Conservation (phyloP, 768 basidiomycete species). For the Obba rivulosa region DNA sequence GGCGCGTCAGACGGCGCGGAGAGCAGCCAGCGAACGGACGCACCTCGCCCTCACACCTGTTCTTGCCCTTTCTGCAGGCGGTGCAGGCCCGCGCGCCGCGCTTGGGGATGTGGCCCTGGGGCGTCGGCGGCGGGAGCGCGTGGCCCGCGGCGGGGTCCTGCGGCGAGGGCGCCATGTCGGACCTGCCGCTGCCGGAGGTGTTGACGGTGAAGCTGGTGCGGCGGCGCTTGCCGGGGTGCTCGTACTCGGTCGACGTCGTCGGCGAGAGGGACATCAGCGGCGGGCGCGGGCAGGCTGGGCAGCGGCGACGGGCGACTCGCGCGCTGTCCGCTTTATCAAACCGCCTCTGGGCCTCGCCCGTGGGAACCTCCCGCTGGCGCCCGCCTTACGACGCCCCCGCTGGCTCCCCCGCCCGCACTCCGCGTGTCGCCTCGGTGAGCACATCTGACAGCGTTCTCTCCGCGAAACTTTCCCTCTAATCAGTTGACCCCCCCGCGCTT, state of each 20-base stretch:
- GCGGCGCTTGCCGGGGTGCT: slow-evolving; percentile 19
- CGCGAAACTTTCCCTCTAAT: no score
- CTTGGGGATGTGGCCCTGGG: slow-evolving; percentile 71
- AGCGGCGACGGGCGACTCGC: not conserved
- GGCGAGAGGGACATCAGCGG: slow-evolving; percentile 24
- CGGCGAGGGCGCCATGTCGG: slow-evolving; percentile 15
- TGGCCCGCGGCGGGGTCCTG: slow-evolving; percentile 9
- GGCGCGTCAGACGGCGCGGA: slow-evolving; percentile 35
- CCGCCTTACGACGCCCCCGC: no score
- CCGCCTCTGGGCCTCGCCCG: not conserved
- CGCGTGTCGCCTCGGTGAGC: no score
- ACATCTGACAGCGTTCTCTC: no score
- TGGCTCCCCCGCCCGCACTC: no score
- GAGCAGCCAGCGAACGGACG: slow-evolving; percentile 20
- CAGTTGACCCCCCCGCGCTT: no score
- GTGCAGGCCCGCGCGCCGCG: slow-evolving; percentile 87
- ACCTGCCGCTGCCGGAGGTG: slow-evolving; percentile 10
- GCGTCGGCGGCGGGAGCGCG: slow-evolving; percentile 9
- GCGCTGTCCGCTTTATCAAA: not conserved
- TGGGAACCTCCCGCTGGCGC: slow-evolving; percentile 1
- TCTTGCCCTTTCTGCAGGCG: slow-evolving; percentile 87
- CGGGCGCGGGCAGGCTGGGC: no score
- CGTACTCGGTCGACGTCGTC: slow-evolving; percentile 21
- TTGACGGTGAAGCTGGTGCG: slow-evolving; percentile 16
- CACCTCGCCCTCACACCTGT: slow-evolving; percentile 91